These are phyloP conservation scores for Leishmania braziliensis DNA, from an alignment of 208 protist genomes.

Conservation along the genomic window DNA sequence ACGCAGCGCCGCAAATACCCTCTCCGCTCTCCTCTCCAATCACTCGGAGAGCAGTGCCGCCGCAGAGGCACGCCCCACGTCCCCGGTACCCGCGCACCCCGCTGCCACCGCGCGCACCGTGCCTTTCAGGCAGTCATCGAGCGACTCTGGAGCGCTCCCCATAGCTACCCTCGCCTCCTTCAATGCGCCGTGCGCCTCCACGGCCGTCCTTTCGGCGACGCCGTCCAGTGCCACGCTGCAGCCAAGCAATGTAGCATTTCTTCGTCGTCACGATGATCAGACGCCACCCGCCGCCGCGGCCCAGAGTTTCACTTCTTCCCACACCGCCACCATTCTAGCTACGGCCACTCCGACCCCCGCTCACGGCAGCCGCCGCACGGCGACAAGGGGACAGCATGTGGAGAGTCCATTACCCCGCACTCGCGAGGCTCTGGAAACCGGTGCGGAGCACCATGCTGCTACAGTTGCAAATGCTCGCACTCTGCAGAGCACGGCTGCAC, in stretches of 20 bases:
- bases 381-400: background rate
- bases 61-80: background rate
- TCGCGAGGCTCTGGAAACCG: background rate
- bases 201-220: background rate
- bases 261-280: background rate
- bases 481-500: background rate
- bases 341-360: background rate
- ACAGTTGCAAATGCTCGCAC: background rate
- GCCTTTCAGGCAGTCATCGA: background rate
- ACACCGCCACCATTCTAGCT: background rate
- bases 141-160: background rate
- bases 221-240: background rate
- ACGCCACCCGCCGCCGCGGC: conserved; percentile 2
- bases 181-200: background rate
- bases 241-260: background rate
- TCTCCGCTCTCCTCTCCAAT: background rate
- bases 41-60: background rate
- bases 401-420: conserved; percentile 16
- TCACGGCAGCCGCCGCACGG: conserved; percentile 2
- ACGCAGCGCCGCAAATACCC: conserved; percentile 18
- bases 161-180: conserved; percentile 9
- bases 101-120: background rate
- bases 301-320: background rate
- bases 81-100: background rate
- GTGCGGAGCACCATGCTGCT: background rate